Base-by-base conservation (phyloP, 495 filamentous ascomycete genomes). In the Hypomontagnella monticulosa region DNA sequence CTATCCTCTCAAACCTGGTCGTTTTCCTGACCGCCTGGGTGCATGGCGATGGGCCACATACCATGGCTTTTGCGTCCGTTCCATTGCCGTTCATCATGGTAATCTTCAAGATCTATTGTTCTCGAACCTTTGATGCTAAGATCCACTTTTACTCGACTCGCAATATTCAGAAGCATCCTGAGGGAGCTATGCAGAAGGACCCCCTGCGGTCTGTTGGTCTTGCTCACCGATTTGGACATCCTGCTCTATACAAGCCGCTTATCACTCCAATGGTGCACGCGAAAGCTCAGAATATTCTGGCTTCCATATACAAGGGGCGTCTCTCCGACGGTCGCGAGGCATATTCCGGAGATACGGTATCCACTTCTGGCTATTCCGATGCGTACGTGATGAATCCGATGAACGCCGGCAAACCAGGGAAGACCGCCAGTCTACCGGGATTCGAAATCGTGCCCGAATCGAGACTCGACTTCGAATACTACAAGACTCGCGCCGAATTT, bases 191-290 rank as follows among this genome's bases (percentile, higher is more conserved):
- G 37, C 72, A 77, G 4, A 80, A 81, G 58, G 75, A 80, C 48
- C 77, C 76, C 49, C 64, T 73, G 37, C 76, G 81, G 18, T 86
- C 81, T 40, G 93, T 96, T 54, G 88, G 90, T 16, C 85, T 98
- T 3, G 89, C 83, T 34, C 82, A 88, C 38, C 87, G 92, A 38
- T 99, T 97, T 75, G 93, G 93, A 4, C 91, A 98, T 72, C 95
- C 95, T 12, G 93, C 90, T 10, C 86, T 99, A 15, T 96, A 91
- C 78, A 90, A 89, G 67, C 88, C 89, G 6, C 84, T 99, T 47
- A 91, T 94, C 66, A 96, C 92, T 0, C 95, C 95, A 0, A 99
- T 99, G 95, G 94, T 99, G 9, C 90, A 95, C 63, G 91, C 91
- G 38, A 94, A 89, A 73, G 92, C 93, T 14, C 88, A 93, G 59